Conservation (phyloP, 2,329 filamentous ascomycete species). For the Arthrobotrys iridis region DNA sequence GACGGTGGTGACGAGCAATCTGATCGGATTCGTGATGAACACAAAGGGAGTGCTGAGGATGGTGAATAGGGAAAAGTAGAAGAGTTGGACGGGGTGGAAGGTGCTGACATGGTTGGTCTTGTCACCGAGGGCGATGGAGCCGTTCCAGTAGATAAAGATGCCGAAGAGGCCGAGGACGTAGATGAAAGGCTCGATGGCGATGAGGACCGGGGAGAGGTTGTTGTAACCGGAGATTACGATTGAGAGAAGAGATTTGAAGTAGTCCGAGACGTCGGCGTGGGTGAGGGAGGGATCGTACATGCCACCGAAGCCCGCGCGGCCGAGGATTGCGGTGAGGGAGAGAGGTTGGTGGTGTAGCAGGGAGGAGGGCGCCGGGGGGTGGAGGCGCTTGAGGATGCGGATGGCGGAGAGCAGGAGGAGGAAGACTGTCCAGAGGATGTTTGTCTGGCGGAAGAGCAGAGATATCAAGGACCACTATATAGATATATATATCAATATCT, state of each 20-base stretch:
- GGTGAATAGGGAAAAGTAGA: slow-evolving; percentile 93
- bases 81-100: slow-evolving; percentile 87
- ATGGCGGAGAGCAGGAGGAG: slow-evolving; percentile 69
- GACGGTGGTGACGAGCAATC: slow-evolving; percentile 5
- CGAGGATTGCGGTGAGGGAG: slow-evolving; percentile 25
- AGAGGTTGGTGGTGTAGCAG: slow-evolving; percentile 37
- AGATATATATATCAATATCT: slow-evolving; percentile 60
- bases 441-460: slow-evolving; percentile 87
- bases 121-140: slow-evolving; percentile 90
- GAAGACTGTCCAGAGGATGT: slow-evolving; percentile 92
- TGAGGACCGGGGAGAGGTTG: slow-evolving; percentile 61
- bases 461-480: slow-evolving; percentile 72
- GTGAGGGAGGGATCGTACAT: slow-evolving; percentile 41
- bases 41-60: slow-evolving; percentile 89
- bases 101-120: slow-evolving; percentile 94
- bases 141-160: slow-evolving; percentile 84
- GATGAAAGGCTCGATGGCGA: slow-evolving; percentile 67
- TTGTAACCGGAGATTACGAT: slow-evolving; percentile 70
- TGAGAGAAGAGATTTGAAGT: slow-evolving; percentile 70
- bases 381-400: slow-evolving; percentile 47
- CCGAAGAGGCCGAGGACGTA: slow-evolving; percentile 74
- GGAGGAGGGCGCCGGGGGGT: slow-evolving; percentile 60
- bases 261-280: slow-evolving; percentile 63
- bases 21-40: slow-evolving; percentile 63
- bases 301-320: slow-evolving; percentile 30